phyloP scores from a whole-genome alignment of 352 stramenopile genomes.

The Globisporangium heterothallicum region DNA sequence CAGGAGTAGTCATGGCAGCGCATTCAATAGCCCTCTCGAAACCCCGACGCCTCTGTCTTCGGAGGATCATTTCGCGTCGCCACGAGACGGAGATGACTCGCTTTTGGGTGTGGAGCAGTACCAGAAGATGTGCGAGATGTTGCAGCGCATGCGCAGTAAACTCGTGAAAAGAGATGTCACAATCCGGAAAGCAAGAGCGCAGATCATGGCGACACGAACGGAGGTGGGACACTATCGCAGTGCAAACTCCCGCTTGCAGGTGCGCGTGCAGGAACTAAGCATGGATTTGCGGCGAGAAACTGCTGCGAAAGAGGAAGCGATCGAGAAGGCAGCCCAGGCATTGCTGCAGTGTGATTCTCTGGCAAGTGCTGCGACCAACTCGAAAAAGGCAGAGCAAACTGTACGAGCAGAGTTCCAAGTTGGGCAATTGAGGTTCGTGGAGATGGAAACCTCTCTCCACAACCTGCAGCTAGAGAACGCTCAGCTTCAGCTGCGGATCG shows the following conservation, averaged over 20 bases:
- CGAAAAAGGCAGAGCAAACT: neutral
- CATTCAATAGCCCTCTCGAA: conserved; percentile 7
- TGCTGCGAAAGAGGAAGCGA: conserved; percentile 22
- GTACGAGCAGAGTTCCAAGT: conserved; percentile 13
- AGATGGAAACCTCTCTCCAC: conserved; percentile 5
- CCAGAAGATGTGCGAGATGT: conserved; percentile 32
- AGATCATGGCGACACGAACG: conserved; percentile 14
- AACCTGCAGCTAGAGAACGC: conserved; percentile 2
- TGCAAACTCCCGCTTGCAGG: conserved; percentile 4
- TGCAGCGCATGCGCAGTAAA: conserved; percentile 28
- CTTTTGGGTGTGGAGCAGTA: conserved; percentile 37
- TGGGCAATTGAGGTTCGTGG: neutral
- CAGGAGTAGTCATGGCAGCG: neutral
- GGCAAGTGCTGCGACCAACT: conserved; percentile 2
- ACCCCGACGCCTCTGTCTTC: conserved; percentile 13
- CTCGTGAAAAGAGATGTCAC: conserved; percentile 30
- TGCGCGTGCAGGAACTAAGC: conserved; percentile 11
- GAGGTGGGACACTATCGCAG: conserved; percentile 9
- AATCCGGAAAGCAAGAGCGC: conserved; percentile 25
- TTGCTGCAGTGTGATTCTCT: conserved; percentile 22
- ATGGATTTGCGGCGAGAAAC: conserved; percentile 17
- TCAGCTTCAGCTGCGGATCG: neutral
- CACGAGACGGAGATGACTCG: conserved; percentile 9
- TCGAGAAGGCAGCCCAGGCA: conserved; percentile 35
- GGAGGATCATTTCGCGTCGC: conserved; percentile 23